Percentiles rank a stretch among this genome's conserved stretches.
phyloP scores from a whole-genome alignment of 371 early-diverging fungal genomes.

The Fennellomyces sp. region DNA sequence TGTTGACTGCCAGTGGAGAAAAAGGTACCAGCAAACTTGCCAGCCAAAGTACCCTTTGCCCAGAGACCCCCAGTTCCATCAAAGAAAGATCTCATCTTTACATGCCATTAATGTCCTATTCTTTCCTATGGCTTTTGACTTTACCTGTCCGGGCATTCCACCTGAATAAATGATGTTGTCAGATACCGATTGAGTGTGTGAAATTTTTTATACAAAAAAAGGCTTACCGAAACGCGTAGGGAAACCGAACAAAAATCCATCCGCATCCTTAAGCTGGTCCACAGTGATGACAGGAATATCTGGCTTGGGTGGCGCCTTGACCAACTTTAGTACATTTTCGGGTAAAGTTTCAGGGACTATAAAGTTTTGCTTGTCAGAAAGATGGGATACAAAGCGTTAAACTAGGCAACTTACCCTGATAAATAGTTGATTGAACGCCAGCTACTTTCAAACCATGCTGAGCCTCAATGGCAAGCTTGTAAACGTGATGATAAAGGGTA shows the following conservation, averaged over 20 bases:
- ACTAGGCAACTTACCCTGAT: constrained; percentile 42
- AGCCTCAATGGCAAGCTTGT: constrained; percentile 58
- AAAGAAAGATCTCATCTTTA: constrained; percentile 23
- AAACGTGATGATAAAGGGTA: constrained; percentile 62
- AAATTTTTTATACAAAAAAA: constrained; percentile 14
- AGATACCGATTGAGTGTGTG: too few species aligned
- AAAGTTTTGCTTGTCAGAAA: neutral
- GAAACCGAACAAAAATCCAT: constrained; percentile 74
- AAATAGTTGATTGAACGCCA: constrained; percentile 69
- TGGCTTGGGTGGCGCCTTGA: constrained; percentile 61
- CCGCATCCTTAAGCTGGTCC: constrained; percentile 60
- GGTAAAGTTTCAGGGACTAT: constrained; percentile 64
- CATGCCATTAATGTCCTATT: neutral
- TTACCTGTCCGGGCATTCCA: neutral
- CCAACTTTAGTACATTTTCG: constrained; percentile 60
- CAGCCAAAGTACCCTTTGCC: constrained; percentile 57
- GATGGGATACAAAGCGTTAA: neutral
- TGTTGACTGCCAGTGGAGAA: constrained; percentile 67
- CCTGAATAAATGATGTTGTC: too few species aligned
- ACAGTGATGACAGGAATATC: constrained; percentile 64
- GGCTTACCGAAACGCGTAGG: constrained; percentile 64
- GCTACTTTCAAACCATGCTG: constrained; percentile 61
- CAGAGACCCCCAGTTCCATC: constrained; percentile 76
- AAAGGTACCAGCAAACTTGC: constrained; percentile 74
- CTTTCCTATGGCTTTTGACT: constrained; percentile 48